These are phyloP conservation scores for Thymus mandschuricus DNA, from an alignment of 257 asterid genomes.

Conservation along the genomic window DNA sequence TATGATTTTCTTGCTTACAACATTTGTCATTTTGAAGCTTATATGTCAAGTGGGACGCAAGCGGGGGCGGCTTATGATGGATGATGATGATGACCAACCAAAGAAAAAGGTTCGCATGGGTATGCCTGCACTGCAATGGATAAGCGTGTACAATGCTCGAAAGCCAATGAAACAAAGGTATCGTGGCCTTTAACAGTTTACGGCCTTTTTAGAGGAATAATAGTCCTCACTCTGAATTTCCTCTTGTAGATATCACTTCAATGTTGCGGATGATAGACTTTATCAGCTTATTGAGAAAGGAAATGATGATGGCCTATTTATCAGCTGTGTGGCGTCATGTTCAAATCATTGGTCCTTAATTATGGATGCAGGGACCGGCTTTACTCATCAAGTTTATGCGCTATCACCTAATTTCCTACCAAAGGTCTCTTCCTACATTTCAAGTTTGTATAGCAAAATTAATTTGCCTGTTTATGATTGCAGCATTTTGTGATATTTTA, in stretches of 20 bases:
- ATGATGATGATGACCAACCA: conserved; percentile 58
- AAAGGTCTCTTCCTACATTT: conserved; percentile 45
- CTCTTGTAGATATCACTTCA: conserved; percentile 73
- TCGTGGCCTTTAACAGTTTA: conserved; percentile 16
- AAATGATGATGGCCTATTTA: conserved; percentile 62
- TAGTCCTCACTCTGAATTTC: neutral
- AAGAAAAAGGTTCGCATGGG: conserved; percentile 73
- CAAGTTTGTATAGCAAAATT: neutral
- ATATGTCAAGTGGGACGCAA: conserved; percentile 63
- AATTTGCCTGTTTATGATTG: neutral
- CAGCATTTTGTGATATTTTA: neutral
- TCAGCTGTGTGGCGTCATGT: conserved; percentile 69
- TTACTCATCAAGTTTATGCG: conserved; percentile 60
- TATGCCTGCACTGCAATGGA: conserved; percentile 70
- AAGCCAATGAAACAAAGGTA: conserved; percentile 74
- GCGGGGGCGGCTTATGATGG: conserved; percentile 55
- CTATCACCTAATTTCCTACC: conserved; percentile 65
- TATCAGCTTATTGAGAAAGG: conserved; percentile 78
- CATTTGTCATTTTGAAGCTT: conserved; percentile 39
- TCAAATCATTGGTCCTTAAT: conserved; percentile 71
- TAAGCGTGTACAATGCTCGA: conserved; percentile 60
- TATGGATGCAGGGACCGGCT: conserved; percentile 85
- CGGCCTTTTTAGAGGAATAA: neutral
- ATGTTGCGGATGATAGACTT: conserved; percentile 56
- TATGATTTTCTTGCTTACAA: conserved; percentile 6